phyloP scores from a whole-genome alignment of 306 rosid genomes.

The Morella rubra region DNA sequence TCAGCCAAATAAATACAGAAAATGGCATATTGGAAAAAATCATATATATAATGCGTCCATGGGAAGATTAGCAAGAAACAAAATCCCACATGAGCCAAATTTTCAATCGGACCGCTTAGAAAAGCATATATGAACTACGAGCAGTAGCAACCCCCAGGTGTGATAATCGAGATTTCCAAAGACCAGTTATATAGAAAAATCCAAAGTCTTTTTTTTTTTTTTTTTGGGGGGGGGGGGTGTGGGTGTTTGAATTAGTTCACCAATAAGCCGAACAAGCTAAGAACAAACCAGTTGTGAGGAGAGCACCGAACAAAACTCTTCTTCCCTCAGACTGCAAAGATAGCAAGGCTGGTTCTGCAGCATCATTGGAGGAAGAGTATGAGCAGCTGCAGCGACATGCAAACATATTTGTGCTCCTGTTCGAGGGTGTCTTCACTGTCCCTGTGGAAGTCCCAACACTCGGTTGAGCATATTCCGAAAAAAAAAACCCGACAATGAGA shows the following conservation, averaged over 20 bases:
- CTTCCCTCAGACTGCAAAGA: slow-evolving; percentile 62
- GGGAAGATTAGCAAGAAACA: neutral
- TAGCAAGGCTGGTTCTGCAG: slow-evolving; percentile 32
- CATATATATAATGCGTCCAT: neutral
- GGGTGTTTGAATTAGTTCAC: neutral
- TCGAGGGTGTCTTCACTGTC: slow-evolving; percentile 43
- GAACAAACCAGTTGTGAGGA: slow-evolving; percentile 67
- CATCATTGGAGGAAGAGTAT: slow-evolving; percentile 34
- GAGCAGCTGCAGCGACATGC: slow-evolving; percentile 59
- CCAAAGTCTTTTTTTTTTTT: neutral
- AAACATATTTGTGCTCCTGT: slow-evolving; percentile 36
- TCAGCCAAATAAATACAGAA: neutral
- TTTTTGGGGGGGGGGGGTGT: too few species aligned
- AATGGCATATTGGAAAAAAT: neutral
- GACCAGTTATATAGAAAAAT: neutral
- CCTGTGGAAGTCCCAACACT: slow-evolving; percentile 45
- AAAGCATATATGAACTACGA: neutral
- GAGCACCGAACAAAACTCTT: slow-evolving; percentile 59
- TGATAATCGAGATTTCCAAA: neutral
- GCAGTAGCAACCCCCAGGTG: neutral
- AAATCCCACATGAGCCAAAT: neutral
- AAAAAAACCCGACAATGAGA: slow-evolving; percentile 8
- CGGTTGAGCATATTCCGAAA: slow-evolving; percentile 24
- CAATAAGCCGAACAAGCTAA: neutral
- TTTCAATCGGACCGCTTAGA: neutral